These are phyloP conservation scores for Nakazawaea laoshanensis DNA, from an alignment of 805 yeast species.

Conservation along the genomic window DNA sequence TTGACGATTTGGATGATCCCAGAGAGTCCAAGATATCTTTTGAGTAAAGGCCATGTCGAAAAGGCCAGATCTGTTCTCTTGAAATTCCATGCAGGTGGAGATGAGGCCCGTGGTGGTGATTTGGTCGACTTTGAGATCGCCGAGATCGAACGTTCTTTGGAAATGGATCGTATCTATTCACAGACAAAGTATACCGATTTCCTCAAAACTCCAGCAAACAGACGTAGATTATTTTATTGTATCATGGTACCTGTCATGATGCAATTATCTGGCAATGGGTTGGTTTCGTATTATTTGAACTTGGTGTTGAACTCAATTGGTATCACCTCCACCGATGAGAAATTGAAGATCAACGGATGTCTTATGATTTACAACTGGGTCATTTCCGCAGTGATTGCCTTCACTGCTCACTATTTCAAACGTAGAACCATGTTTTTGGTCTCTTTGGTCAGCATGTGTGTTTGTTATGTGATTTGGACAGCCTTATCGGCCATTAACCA, in stretches of 20 bases:
- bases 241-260: conserved; percentile 25
- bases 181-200: conserved; percentile 30
- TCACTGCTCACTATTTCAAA: conserved; percentile 21
- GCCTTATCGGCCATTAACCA: conserved; percentile 36
- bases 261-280: conserved; percentile 45
- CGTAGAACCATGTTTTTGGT: conserved; percentile 28
- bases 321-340: conserved; percentile 32
- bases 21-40: conserved; percentile 39
- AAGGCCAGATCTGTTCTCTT: conserved; percentile 30
- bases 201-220: conserved; percentile 26
- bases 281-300: conserved; percentile 41
- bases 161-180: conserved; percentile 27
- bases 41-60: conserved; percentile 28
- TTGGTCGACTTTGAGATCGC: conserved; percentile 29
- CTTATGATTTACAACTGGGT: conserved; percentile 37
- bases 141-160: conserved; percentile 31
- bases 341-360: conserved; percentile 42
- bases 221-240: conserved; percentile 31
- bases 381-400: conserved; percentile 20
- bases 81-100: conserved; percentile 30
- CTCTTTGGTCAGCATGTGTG: conserved; percentile 26
- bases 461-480: conserved; percentile 34
- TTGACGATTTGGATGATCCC: conserved; percentile 28
- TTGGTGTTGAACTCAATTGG: conserved; percentile 45
- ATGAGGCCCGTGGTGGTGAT: conserved; percentile 15